Conservation (phyloP, 2,329 filamentous ascomycete genomes). For the Passalora sequoiae region DNA sequence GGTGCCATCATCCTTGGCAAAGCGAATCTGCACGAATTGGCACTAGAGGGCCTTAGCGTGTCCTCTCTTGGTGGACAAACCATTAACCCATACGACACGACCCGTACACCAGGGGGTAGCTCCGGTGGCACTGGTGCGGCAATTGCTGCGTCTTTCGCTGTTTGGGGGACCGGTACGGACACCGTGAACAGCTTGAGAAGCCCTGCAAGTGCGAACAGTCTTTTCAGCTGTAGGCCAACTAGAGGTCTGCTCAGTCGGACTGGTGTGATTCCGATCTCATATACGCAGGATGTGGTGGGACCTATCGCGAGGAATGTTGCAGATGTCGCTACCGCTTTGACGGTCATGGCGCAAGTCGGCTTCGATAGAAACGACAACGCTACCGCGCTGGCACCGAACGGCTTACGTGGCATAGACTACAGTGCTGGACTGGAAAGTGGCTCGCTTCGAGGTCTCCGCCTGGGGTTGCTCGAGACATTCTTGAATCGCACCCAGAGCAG, state of each 20-base stretch:
- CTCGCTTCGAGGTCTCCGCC: slow-evolving; percentile 38
- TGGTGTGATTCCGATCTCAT: slow-evolving; percentile 32
- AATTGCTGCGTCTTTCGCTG: slow-evolving; percentile 53
- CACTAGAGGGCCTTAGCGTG: slow-evolving; percentile 58
- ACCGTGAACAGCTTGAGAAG: slow-evolving; percentile 57
- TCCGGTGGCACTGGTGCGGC: slow-evolving; percentile 60
- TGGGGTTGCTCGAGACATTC: slow-evolving; percentile 53
- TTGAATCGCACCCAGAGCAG: slow-evolving; percentile 49
- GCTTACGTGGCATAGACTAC: slow-evolving; percentile 45
- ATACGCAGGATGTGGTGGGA: slow-evolving; percentile 32
- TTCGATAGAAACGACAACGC: slow-evolving; percentile 50
- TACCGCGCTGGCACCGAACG: slow-evolving; percentile 46
- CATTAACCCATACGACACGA: slow-evolving; percentile 60
- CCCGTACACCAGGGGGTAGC: slow-evolving; percentile 61
- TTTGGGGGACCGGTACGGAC: slow-evolving; percentile 41
- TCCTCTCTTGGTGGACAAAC: slow-evolving; percentile 62
- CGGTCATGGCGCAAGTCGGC: slow-evolving; percentile 44
- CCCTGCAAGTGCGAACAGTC: slow-evolving; percentile 56
- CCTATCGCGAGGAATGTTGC: slow-evolving; percentile 31
- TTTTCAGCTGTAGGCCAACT: slow-evolving; percentile 55
- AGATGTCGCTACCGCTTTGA: slow-evolving; percentile 31
- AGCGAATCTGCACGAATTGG: slow-evolving; percentile 54
- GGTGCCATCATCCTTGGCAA: slow-evolving; percentile 34
- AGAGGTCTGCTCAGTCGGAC: slow-evolving; percentile 29
- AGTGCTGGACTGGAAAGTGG: slow-evolving; percentile 35